phyloP scores from a whole-genome alignment of 179 eudicot genomes.

The Dionaea muscipula region DNA sequence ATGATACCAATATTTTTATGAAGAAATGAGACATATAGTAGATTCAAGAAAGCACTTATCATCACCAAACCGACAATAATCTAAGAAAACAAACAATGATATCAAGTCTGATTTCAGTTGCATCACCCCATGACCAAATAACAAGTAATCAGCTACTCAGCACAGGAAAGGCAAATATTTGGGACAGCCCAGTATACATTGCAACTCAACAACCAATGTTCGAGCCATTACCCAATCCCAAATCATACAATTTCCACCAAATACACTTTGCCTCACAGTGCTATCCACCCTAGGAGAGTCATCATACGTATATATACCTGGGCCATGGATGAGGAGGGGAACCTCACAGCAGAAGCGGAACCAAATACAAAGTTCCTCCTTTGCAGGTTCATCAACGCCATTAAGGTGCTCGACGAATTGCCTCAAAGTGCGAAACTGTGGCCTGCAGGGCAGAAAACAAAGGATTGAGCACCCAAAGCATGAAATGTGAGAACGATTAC shows the following conservation, averaged over 20 bases:
- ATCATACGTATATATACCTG: conserved; percentile 4
- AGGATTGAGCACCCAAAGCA: no score
- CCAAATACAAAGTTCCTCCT: conserved; percentile 7
- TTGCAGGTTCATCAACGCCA: conserved; percentile 11
- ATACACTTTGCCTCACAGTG: background rate
- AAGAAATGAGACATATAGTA: no score
- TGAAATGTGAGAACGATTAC: background rate
- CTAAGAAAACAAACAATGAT: no score
- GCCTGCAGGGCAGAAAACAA: conserved; percentile 4
- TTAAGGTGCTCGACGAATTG: conserved; percentile 5
- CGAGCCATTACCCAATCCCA: background rate
- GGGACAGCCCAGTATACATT: background rate
- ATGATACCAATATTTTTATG: no score
- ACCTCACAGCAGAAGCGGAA: background rate
- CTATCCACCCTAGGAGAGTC: background rate
- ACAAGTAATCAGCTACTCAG: background rate
- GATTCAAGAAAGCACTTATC: no score
- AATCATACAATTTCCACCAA: background rate
- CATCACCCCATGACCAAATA: no score
- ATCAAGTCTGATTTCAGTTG: no score
- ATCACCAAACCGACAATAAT: no score
- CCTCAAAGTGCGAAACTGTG: background rate
- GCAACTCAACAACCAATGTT: no score
- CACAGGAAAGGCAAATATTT: background rate
- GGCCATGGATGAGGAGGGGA: conserved; percentile 11